phyloP scores from a whole-genome alignment of 2,329 filamentous ascomycete genomes.

The Aspergillus texensis region DNA sequence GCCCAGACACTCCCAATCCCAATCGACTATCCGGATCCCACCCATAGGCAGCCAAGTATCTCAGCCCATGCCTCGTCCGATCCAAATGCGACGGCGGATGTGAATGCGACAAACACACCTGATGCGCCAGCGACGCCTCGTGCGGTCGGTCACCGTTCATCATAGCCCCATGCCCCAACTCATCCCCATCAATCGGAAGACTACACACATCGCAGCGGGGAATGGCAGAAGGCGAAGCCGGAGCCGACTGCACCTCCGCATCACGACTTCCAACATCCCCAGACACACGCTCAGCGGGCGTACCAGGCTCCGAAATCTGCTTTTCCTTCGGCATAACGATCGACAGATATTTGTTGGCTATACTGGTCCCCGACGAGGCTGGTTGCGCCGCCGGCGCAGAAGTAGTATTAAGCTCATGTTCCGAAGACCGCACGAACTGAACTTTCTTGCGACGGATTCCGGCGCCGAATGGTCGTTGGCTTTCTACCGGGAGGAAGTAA shows the following conservation, averaged over 20 bases:
- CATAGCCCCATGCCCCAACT: background rate
- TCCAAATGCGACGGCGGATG: slow-evolving; percentile 62
- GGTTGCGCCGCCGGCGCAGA: slow-evolving; percentile 16
- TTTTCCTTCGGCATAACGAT: slow-evolving; percentile 45
- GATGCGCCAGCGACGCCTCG: slow-evolving; percentile 58
- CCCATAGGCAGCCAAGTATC: slow-evolving; percentile 59
- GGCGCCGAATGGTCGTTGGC: slow-evolving; percentile 63
- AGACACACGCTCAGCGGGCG: background rate
- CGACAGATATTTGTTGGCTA: slow-evolving; percentile 49
- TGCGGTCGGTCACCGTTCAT: slow-evolving; percentile 33
- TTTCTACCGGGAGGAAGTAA: slow-evolving; percentile 60
- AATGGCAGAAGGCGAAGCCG: slow-evolving; percentile 15
- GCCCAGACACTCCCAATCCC: slow-evolving; percentile 70
- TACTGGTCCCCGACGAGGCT: slow-evolving; percentile 24
- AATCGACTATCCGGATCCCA: slow-evolving; percentile 64
- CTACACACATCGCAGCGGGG: slow-evolving; percentile 60
- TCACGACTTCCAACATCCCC: background rate
- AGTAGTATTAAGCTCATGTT: slow-evolving; percentile 39
- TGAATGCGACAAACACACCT: slow-evolving; percentile 58
- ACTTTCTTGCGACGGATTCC: slow-evolving; percentile 65
- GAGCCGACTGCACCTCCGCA: slow-evolving; percentile 2
- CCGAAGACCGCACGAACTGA: slow-evolving; percentile 59
- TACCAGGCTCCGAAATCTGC: background rate
- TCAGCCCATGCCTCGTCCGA: slow-evolving; percentile 57
- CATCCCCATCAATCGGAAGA: slow-evolving; percentile 50